Conservation (phyloP, 2,329 filamentous ascomycete genomes). For the Pseudohalonectria lignicola region DNA sequence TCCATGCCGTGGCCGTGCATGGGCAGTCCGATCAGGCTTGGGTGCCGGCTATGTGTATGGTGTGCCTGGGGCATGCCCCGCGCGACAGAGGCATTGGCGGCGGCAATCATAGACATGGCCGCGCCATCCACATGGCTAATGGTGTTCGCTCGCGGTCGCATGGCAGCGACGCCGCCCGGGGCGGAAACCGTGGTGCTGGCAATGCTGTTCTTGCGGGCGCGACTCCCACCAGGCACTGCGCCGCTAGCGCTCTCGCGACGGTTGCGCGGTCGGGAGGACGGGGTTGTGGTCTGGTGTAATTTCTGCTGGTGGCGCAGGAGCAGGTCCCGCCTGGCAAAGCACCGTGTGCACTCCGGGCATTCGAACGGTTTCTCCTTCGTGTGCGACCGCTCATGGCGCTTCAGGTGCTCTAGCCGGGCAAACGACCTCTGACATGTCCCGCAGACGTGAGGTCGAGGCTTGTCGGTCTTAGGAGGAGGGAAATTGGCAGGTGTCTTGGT, state of each 20-base stretch:
- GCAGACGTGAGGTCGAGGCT: conserved; percentile 91
- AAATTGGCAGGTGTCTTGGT: conserved; percentile 35
- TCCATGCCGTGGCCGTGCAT: conserved; percentile 43
- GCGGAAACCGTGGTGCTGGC: conserved; percentile 42
- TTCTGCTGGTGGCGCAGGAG: conserved; percentile 96
- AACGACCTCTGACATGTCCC: conserved; percentile 86
- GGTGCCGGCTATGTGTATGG: conserved; percentile 57
- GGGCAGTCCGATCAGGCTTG: conserved; percentile 60
- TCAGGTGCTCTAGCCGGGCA: conserved; percentile 88
- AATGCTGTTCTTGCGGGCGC: conserved; percentile 87
- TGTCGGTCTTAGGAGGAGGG: conserved; percentile 89
- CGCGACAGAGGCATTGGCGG: conserved; percentile 42
- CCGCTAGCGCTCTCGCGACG: conserved; percentile 82
- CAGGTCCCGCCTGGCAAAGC: conserved; percentile 88
- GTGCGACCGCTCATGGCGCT: conserved; percentile 94
- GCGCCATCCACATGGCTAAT: conserved; percentile 83
- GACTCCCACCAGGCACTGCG: conserved; percentile 52
- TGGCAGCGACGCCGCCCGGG: conserved; percentile 33
- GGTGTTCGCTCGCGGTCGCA: conserved; percentile 88
- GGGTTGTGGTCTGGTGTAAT: conserved; percentile 84
- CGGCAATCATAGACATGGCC: conserved; percentile 61
- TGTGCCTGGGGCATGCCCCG: conserved; percentile 41
- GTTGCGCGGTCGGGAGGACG: conserved; percentile 76
- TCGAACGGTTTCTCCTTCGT: conserved; percentile 99
- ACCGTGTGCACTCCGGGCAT: conserved; percentile 86